Percentiles rank a stretch among this genome's conserved stretches.
Evolutionary conservation across 352 stramenopile species (phyloP).

Genomic region (Pythium brachiatum): DNA sequence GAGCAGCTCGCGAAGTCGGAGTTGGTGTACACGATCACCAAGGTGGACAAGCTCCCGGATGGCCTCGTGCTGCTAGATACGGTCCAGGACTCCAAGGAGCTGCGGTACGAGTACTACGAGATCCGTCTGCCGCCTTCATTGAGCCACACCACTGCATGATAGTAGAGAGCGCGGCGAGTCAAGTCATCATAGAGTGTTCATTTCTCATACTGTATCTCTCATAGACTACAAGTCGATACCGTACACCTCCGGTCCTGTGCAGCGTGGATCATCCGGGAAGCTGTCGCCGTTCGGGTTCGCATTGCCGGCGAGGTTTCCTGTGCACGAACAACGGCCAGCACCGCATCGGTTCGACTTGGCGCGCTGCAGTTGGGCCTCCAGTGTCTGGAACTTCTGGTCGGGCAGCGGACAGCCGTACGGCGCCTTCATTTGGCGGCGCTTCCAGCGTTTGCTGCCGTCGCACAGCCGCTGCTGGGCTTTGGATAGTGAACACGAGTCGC

Average conservation of each 20-base stretch:
- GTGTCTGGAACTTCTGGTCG: constrained; percentile 51
- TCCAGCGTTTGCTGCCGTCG: constrained; percentile 55
- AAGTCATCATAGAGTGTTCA: background rate
- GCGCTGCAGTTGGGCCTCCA: constrained; percentile 57
- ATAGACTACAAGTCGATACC: constrained; percentile 36
- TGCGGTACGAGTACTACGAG: constrained; percentile 88
- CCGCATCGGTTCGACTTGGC: constrained; percentile 73
- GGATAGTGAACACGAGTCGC: constrained; percentile 69
- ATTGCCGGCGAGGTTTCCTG: constrained; percentile 62
- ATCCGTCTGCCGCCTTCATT: constrained; percentile 49
- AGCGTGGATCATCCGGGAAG: constrained; percentile 65
- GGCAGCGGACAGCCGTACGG: constrained; percentile 67
- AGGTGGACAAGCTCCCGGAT: constrained; percentile 54
- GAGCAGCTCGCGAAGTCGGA: constrained; percentile 57
- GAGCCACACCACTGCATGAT: background rate
- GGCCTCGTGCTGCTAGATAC: constrained; percentile 68
- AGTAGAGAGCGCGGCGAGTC: background rate
- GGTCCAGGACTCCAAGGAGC: constrained; percentile 65
- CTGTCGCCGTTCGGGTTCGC: constrained; percentile 70
- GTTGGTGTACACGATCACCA: constrained; percentile 69
- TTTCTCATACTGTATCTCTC: background rate
- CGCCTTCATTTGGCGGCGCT: constrained; percentile 52
- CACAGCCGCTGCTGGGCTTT: constrained; percentile 54
- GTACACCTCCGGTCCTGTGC: constrained; percentile 57
- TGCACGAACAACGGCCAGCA: constrained; percentile 68